Conservation (phyloP, 768 basidiomycete genomes). For the Lactifluus subvellereus region DNA sequence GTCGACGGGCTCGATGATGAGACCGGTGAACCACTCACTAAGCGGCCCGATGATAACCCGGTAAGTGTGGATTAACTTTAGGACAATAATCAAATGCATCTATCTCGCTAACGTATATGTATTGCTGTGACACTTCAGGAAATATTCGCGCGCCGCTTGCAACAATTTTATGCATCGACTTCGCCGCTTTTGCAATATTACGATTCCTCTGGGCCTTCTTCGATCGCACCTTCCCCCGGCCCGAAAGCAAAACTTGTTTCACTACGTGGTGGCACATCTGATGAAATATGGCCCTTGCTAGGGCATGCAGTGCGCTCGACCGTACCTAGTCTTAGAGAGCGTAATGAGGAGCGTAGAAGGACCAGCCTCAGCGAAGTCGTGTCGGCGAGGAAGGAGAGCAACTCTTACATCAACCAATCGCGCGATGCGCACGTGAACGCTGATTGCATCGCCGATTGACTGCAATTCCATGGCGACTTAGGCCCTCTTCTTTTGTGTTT, state of each 20-base stretch:
- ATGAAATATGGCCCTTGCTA: slow-evolving; percentile 87
- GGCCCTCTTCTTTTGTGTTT: background rate
- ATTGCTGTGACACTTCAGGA: slow-evolving; percentile 43
- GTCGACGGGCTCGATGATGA: slow-evolving; percentile 76
- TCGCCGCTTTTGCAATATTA: slow-evolving; percentile 79
- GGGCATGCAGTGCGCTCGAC: slow-evolving; percentile 51
- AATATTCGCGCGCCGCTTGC: slow-evolving; percentile 68
- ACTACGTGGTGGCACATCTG: slow-evolving; percentile 67
- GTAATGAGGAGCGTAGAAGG: slow-evolving; percentile 41
- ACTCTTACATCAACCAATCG: background rate
- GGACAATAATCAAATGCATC: too few relatives aligned
- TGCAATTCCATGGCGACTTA: background rate
- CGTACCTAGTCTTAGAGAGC: slow-evolving; percentile 57
- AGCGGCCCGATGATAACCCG: slow-evolving; percentile 84
- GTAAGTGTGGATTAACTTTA: slow-evolving; percentile 39
- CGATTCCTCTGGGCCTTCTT: slow-evolving; percentile 33
- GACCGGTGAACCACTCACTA: slow-evolving; percentile 84
- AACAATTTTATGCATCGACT: slow-evolving; percentile 73
- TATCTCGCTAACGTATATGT: background rate
- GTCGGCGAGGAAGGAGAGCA: slow-evolving; percentile 30
- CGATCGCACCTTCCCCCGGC: slow-evolving; percentile 26
- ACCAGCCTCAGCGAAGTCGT: slow-evolving; percentile 53
- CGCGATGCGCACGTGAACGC: background rate
- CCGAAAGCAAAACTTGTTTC: slow-evolving; percentile 49
- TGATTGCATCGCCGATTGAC: background rate